phyloP scores from a whole-genome alignment of 164 flowering plant species.

The Vitis rupestris region DNA sequence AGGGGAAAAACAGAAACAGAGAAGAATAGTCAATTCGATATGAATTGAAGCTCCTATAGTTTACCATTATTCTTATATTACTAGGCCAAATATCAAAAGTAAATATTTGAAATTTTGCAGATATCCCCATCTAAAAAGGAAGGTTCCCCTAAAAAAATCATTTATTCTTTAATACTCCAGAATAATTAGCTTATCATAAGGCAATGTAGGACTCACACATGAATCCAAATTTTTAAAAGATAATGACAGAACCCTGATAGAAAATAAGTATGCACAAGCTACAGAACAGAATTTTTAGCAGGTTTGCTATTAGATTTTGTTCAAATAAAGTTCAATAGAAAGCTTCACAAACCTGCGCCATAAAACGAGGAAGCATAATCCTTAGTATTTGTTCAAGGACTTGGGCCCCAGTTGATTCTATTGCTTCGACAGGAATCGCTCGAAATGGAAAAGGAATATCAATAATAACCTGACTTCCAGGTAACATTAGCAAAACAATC shows the following conservation, averaged over 20 bases:
- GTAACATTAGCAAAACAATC: background rate
- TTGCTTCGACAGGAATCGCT: slow-evolving; percentile 61
- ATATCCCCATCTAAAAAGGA: too few species aligned
- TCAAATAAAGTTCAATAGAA: background rate
- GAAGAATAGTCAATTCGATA: too few species aligned
- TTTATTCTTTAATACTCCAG: background rate
- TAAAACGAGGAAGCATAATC: slow-evolving; percentile 90
- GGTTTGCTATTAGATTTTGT: background rate
- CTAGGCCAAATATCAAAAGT: too few species aligned
- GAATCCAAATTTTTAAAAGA: background rate
- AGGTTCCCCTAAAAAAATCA: too few species aligned
- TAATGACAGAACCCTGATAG: background rate
- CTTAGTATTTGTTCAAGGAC: slow-evolving; percentile 77
- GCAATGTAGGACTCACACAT: background rate
- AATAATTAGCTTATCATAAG: background rate
- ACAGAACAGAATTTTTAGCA: too few species aligned
- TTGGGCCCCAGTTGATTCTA: slow-evolving; percentile 83
- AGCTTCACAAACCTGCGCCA: slow-evolving; percentile 63
- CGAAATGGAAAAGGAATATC: slow-evolving; percentile 84
- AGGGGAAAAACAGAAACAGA: too few species aligned
- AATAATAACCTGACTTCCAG: slow-evolving; percentile 59
- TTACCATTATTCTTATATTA: too few species aligned
- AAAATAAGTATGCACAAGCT: background rate
- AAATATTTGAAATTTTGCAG: too few species aligned
- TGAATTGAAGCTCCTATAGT: too few species aligned